Base-by-base conservation (phyloP, 2,329 filamentous ascomycete genomes). In the Calonectria pteridis region DNA sequence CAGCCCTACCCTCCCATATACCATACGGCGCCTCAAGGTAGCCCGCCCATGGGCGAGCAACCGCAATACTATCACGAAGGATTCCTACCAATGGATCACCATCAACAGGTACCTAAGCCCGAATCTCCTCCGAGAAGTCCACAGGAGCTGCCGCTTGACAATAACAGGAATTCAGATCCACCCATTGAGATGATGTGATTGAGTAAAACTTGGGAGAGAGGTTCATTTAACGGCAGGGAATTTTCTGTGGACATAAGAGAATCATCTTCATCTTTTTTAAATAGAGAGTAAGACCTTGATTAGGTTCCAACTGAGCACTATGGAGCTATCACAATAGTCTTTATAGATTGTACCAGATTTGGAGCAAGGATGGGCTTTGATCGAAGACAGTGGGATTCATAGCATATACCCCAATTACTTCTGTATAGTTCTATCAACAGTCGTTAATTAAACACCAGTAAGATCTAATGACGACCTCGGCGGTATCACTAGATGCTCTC, bases 101-200 rank as follows among this genome's bases (percentile, higher is more conserved):
- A 18, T 40, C 67, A 63, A 37, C 28, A 43, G 46, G 46, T 49
- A 37, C 46, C 49, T 7, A 67, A 67, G 26, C 49, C 49, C 50
- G 64, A 55, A 23, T 10, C 31, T 33, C 49, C 7, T 35, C 31
- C 49, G 23, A 35, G 23, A 33, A 40, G 23, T 16, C 64, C 35
- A 7, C 46, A 35, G n/a, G 64, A 67, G 49, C 46, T 67, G 18
- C 49, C 64, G 66, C 66, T 35, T 62, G 53, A 59, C 66, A 49
- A 46, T 67, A 62, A 62, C 33, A 62, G 55, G 55, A 62, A 62
- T 62, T 62, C 55, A 40, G 55, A 33, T 40, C 55, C 55, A 3
- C 55, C 55, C 23, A 14, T 28, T 62, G 55, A 62, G 35, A 62
- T 55, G 50, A 11, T 20, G 14, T 66, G 63, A 58, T 26, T 20